Percentiles rank a stretch among this genome's conserved stretches.
Conservation (phyloP, 495 filamentous ascomycete species). For the Hypoxylon intermedium region DNA sequence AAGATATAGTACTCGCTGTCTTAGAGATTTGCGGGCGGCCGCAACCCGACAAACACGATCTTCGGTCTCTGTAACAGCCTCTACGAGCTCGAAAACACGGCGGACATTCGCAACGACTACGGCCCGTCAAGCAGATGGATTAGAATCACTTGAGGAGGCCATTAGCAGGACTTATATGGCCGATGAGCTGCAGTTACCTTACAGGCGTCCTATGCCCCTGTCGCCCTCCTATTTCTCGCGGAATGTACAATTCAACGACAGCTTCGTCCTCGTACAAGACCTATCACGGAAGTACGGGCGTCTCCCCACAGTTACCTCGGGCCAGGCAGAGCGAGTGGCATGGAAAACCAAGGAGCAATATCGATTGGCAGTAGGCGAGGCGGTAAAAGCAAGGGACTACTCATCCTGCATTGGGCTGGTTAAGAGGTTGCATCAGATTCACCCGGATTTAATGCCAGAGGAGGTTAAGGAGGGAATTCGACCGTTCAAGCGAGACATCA, state of each 20-base stretch:
- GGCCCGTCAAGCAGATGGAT: slow-evolving; percentile 7
- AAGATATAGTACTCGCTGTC: slow-evolving; percentile 39
- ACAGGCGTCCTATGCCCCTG: slow-evolving; percentile 76
- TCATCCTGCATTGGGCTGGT: slow-evolving; percentile 74
- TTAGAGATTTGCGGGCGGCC: slow-evolving; percentile 34
- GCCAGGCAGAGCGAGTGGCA: slow-evolving; percentile 74
- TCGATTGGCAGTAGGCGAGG: slow-evolving; percentile 74
- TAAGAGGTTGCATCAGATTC: slow-evolving; percentile 82
- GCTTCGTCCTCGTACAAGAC: slow-evolving; percentile 72
- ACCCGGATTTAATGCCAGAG: slow-evolving; percentile 75
- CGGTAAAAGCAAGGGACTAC: slow-evolving; percentile 80
- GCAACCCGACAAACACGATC: slow-evolving; percentile 28
- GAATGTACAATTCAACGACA: slow-evolving; percentile 83
- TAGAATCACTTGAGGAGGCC: slow-evolving; percentile 24
- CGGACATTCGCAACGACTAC: slow-evolving; percentile 34
- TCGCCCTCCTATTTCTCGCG: slow-evolving; percentile 95
- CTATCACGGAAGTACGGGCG: slow-evolving; percentile 72
- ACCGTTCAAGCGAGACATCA: slow-evolving; percentile 75
- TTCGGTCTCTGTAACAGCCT: slow-evolving; percentile 13
- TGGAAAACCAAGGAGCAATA: slow-evolving; percentile 86
- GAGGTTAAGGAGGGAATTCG: slow-evolving; percentile 69
- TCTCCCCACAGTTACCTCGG: slow-evolving; percentile 69
- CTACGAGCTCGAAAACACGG: slow-evolving; percentile 8
- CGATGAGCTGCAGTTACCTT: slow-evolving; percentile 23
- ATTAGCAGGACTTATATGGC: slow-evolving; percentile 25